Base-by-base conservation (phyloP, 176 grass and related monocot genomes). In the Musa troglodytarum region DNA sequence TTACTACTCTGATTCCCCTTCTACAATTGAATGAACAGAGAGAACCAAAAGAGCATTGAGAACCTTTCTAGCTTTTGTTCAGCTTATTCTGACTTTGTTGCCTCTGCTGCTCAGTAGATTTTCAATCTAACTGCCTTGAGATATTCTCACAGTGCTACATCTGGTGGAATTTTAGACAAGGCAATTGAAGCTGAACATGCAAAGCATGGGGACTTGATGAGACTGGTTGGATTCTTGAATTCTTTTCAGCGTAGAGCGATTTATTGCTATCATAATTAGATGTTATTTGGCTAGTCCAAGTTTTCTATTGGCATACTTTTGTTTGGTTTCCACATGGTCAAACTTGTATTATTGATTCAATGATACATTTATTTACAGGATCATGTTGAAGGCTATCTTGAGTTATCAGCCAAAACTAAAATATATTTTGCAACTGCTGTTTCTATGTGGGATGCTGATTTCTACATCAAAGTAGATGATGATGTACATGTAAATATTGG, bases 401-500 rank as follows among this genome's bases (percentile, higher is more conserved):
- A 73, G 54, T 54, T 73, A 73, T 73, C 71, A 25, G 71, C 71
- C 21, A 73, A 73, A 23, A 73, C 71, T 20, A 73, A 55, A 23
- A 16, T 6, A 15, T 73, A 54, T 73, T 73, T 73, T 73, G 71
- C 71, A 0, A 55, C 71, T 25, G 71, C 52, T 26, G 50, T 73
- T 14, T 52, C 71, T 26, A 73, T 0, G 3, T 73, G 71, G 71
- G 71, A 73, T 54, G 71, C 71, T 16, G 71, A 73, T 11, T 73
- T 73, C 52, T 73, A 73, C 14, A 23, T 73, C 7, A 73, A 73
- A 73, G 71, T 73, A 1, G 71, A 73, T 24, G 71, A 73, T 54
- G 71, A 73, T 73, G 21, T 73, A 55, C 71, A 73, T 73, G 71
- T 73, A 25, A 73, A 73, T 28, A 54, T 73, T 54, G 71, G 71